Evolutionary conservation across 768 basidiomycete genomes (phyloP), one percentile per base, ranked within the genome.

Genomic region (Rhodosporidiobolus sp.): DNA sequence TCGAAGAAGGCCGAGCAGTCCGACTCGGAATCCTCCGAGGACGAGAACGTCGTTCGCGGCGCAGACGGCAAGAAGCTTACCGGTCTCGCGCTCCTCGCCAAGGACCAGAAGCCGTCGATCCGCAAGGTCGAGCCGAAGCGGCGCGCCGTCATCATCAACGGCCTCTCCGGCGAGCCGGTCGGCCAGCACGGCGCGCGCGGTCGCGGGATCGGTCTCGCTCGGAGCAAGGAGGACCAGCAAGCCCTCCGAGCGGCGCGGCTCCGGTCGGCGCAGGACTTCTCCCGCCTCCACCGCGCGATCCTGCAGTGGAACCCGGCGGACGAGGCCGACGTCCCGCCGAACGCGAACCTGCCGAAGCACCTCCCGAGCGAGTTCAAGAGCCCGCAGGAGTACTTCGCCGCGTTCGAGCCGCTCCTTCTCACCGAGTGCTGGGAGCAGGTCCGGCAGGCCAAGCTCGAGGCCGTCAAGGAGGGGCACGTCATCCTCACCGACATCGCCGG

Each of bases 381-480:
- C 62, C 86, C 88, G 68, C 79, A 83, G 2, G 86, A 91, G 28
- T 98, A 95, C 80, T 85, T 86, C 53, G 82, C 82, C 32, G 84
- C 89, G 56, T 93, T 96, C 79, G 88, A 92, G 79, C 94, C 95
- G 4, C 84, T 98, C 24, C 82, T 98, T 35, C 82, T 94, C 28
- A 83, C 91, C 69, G 96, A 99, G 81, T 88, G 91, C 73, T 97
- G 96, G 94, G 87, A 89, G 38, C 92, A 95, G 79, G 85, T 95
- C 32, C 78, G 84, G 14, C 87, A 91, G 74, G 87, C 91, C 9
- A 92, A 91, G 79, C 88, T 90, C 62, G 88, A 89, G 66, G 86
- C 87, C 76, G 83, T 85, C 11, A 52, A 63, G 43, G 76, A 78
- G 52, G 63, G 68, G 0, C 69, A 67, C 22, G 57, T 68, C 45